Conservation (phyloP, 2,329 filamentous ascomycete genomes). For the Phialophora chinensis region DNA sequence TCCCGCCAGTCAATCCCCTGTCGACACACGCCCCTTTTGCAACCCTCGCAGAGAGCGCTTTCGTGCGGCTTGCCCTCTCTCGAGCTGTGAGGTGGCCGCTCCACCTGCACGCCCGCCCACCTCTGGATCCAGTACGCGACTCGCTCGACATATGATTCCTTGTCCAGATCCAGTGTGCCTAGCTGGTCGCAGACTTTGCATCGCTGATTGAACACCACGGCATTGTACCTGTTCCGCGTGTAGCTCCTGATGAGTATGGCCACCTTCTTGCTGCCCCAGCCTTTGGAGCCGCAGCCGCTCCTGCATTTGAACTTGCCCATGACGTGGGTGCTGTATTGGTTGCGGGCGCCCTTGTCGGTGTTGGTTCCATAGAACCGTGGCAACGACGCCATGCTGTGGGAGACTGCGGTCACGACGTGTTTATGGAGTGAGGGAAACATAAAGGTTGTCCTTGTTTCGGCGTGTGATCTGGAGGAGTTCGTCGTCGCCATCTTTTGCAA, state of each 20-base stretch:
- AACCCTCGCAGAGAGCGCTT: conserved; percentile 32
- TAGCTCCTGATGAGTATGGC: conserved; percentile 54
- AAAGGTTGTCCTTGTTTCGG: conserved; percentile 27
- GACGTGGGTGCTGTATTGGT: conserved; percentile 50
- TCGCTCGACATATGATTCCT: conserved; percentile 50
- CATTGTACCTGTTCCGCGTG: conserved; percentile 49
- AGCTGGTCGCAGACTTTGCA: conserved; percentile 48
- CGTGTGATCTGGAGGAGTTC: conserved; percentile 20
- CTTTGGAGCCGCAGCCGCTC: conserved; percentile 44
- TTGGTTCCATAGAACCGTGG: conserved; percentile 46
- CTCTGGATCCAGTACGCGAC: conserved; percentile 52
- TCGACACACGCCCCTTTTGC: conserved; percentile 34
- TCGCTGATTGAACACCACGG: conserved; percentile 52
- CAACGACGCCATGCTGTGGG: conserved; percentile 39
- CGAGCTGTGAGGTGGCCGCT: conserved; percentile 8
- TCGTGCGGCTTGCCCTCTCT: conserved; percentile 27
- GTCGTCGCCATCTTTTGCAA: conserved; percentile 25
- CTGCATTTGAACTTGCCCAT: conserved; percentile 51
- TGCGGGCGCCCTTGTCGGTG: conserved; percentile 37
- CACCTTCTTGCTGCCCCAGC: conserved; percentile 51
- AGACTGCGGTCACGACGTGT: conserved; percentile 26
- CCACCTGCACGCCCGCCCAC: conserved; percentile 42
- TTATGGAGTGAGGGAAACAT: conserved; percentile 30
- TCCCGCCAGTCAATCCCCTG: conserved; percentile 21
- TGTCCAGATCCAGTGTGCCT: conserved; percentile 45